phyloP scores from a whole-genome alignment of 192 early-diverging fungal genomes.

The Podila epigama region DNA sequence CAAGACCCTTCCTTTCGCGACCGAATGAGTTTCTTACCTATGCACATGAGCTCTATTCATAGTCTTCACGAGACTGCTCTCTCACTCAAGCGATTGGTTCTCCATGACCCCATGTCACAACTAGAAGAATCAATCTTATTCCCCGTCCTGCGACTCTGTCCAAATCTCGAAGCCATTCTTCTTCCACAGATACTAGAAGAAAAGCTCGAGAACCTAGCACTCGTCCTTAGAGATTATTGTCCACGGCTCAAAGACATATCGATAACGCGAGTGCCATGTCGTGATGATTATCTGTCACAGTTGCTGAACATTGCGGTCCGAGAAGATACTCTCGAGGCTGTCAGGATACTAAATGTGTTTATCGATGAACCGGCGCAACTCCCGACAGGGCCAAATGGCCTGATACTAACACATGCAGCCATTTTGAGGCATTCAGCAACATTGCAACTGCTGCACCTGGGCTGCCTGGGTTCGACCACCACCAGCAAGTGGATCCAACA shows the following conservation, averaged over 20 bases:
- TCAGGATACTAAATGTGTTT: too few relatives aligned
- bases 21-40: background rate
- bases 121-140: background rate
- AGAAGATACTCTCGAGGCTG: too few relatives aligned
- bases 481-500: background rate
- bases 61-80: background rate
- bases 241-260: background rate
- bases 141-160: background rate
- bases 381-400: too few relatives aligned
- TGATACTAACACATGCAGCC: background rate
- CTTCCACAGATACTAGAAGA: background rate
- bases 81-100: background rate
- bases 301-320: background rate
- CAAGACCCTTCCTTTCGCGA: background rate
- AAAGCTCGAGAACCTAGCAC: background rate
- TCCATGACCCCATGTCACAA: background rate
- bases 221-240: background rate
- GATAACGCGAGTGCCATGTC: background rate
- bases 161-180: background rate
- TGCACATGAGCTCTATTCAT: background rate
- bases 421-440: background rate
- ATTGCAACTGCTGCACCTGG: background rate
- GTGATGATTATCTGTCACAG: background rate
- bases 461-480: background rate
- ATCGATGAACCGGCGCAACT: too few relatives aligned